Evolutionary conservation across 1,284 basidiomycete genomes (phyloP).

Genomic region (Jaminaea rosea): DNA sequence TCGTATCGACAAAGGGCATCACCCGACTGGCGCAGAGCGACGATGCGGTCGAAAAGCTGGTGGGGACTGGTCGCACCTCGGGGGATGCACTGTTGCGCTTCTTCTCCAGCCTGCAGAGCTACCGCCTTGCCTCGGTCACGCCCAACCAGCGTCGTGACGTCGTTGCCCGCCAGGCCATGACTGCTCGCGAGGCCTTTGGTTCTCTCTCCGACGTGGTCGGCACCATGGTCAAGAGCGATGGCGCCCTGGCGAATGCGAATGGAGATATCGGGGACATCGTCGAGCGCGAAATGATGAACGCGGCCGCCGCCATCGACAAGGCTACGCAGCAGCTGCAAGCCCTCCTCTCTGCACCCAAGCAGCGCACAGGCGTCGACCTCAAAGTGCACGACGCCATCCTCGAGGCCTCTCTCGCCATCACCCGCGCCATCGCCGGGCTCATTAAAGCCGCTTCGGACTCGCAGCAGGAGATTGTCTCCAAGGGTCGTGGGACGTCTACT

Average conservation of each 20-base stretch:
- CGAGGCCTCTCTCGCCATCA: slow-evolving; percentile 83
- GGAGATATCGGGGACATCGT: slow-evolving; percentile 95
- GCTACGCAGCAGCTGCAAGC: slow-evolving; percentile 82
- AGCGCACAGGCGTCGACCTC: slow-evolving; percentile 74
- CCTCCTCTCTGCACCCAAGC: slow-evolving; percentile 79
- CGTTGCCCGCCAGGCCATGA: slow-evolving; percentile 79
- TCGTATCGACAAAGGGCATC: slow-evolving; percentile 88
- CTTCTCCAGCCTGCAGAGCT: slow-evolving; percentile 92
- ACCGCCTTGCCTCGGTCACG: slow-evolving; percentile 58
- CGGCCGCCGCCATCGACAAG: slow-evolving; percentile 83
- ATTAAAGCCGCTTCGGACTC: slow-evolving; percentile 94
- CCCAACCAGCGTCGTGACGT: slow-evolving; percentile 71
- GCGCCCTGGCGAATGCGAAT: slow-evolving; percentile 66
- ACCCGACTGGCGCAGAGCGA: slow-evolving; percentile 83
- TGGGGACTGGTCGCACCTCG: slow-evolving; percentile 71
- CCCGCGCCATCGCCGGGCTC: slow-evolving; percentile 83
- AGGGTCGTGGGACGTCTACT: slow-evolving; percentile 82
- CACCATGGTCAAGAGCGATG: slow-evolving; percentile 73
- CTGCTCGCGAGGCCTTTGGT: slow-evolving; percentile 68
- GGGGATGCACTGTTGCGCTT: slow-evolving; percentile 82
- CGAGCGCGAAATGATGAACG: slow-evolving; percentile 88
- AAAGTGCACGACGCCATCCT: slow-evolving; percentile 98
- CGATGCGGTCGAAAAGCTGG: slow-evolving; percentile 80
- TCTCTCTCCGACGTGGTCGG: slow-evolving; percentile 83
- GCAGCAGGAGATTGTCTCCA: slow-evolving; percentile 93